phyloP scores from a whole-genome alignment of 169 alveolate species.

The Plasmodium fragile region DNA sequence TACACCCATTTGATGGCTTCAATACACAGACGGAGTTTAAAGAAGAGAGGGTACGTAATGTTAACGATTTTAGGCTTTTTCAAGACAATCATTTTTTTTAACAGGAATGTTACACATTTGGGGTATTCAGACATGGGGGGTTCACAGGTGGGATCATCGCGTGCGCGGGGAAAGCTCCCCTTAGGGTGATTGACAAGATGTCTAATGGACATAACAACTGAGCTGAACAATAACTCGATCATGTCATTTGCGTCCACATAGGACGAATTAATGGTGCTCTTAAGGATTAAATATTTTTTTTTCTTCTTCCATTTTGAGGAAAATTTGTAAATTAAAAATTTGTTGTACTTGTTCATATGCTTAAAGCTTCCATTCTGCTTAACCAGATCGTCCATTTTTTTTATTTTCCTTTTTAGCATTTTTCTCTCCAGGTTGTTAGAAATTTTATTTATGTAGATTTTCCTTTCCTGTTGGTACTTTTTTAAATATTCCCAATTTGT shows the following conservation, averaged over 20 bases:
- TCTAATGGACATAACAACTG: slow-evolving; percentile 8
- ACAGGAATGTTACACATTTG: slow-evolving; percentile 18
- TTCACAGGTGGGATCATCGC: neutral
- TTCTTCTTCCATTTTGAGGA: slow-evolving; percentile 1
- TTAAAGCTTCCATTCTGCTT: slow-evolving; percentile 31
- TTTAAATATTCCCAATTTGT: slow-evolving; percentile 18
- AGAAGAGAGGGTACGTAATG: slow-evolving; percentile 15
- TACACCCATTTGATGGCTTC: slow-evolving; percentile 15
- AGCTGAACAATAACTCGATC: slow-evolving; percentile 26
- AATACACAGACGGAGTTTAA: slow-evolving; percentile 28
- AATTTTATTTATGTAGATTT: slow-evolving; percentile 29
- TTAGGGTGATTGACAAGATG: neutral
- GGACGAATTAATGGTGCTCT: neutral
- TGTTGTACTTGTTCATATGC: slow-evolving; percentile 40
- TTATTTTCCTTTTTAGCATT: slow-evolving; percentile 46
- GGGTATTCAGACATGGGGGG: slow-evolving; percentile 6
- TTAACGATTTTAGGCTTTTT: slow-evolving; percentile 34
- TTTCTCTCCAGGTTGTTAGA: slow-evolving; percentile 28
- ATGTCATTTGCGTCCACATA: slow-evolving; percentile 28
- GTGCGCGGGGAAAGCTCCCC: neutral
- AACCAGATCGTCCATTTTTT: slow-evolving; percentile 28
- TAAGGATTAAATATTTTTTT: slow-evolving; percentile 47
- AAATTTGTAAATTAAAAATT: slow-evolving; percentile 35
- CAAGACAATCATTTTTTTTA: slow-evolving; percentile 39
- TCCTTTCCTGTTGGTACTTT: slow-evolving; percentile 24